Evolutionary conservation across 2,329 filamentous ascomycete species (phyloP).

Genomic region (Pseudogymnoascus sp.): DNA sequence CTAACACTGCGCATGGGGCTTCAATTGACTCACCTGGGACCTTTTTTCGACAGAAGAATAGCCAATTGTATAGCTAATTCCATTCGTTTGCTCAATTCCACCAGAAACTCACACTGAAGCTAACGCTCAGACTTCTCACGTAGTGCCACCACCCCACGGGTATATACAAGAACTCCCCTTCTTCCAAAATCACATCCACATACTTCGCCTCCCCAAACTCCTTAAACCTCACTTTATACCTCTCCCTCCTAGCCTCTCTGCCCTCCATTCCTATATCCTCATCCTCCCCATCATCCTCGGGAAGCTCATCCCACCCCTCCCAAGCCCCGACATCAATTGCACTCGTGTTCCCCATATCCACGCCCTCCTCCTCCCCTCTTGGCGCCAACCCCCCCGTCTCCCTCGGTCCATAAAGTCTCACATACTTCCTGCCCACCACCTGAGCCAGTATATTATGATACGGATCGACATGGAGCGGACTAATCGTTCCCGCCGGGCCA

Average conservation of each 20-base stretch:
- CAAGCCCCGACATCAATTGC: conserved; percentile 65
- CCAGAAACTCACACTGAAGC: conserved; percentile 97
- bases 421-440: conserved; percentile 83
- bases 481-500: conserved; percentile 79
- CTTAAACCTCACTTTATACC: conserved; percentile 19
- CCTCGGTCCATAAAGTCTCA: conserved; percentile 74
- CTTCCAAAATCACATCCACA: conserved; percentile 69
- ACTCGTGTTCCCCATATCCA: conserved; percentile 93
- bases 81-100: conserved; percentile 49
- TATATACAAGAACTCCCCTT: conserved; percentile 82
- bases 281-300: conserved; percentile 12
- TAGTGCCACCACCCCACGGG: conserved; percentile 99
- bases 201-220: conserved; percentile 22
- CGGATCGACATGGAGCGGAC: conserved; percentile 85
- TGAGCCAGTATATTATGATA: conserved; percentile 91
- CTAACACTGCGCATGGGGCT: not conserved
- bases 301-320: conserved; percentile 43
- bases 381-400: conserved; percentile 53
- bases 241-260: conserved; percentile 10
- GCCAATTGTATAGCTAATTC: not conserved
- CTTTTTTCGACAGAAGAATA: not conserved
- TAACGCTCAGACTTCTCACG: conserved; percentile 74
- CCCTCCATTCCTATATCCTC: conserved; percentile 16
- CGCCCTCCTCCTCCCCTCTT: conserved; percentile 55
- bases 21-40: not conserved